Conservation (phyloP, 352 stramenopile genomes). For the Paralagenidium karlingii region DNA sequence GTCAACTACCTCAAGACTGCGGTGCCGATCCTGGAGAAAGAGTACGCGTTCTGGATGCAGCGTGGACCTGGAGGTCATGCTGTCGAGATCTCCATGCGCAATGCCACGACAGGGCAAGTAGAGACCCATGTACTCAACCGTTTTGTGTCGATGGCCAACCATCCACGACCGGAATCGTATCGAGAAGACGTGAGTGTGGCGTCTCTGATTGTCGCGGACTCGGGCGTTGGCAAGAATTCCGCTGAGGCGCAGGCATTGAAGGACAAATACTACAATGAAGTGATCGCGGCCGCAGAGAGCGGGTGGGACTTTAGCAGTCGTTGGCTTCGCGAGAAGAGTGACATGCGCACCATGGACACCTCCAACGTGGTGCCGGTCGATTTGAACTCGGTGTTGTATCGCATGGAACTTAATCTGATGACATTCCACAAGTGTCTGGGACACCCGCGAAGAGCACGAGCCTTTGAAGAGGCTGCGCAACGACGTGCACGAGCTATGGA, state of each 20-base stretch:
- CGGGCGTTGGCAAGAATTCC: neutral
- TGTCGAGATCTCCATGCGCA: conserved; percentile 4
- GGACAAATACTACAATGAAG: conserved; percentile 14
- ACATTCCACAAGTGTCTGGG: conserved; percentile 10
- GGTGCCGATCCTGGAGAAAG: conserved; percentile 14
- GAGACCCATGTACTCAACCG: conserved; percentile 17
- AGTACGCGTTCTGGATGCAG: conserved; percentile 28
- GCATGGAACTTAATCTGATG: conserved; percentile 18
- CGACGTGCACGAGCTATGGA: conserved; percentile 12
- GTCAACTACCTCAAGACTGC: conserved; percentile 9
- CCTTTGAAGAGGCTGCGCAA: conserved; percentile 5
- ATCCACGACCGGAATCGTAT: conserved; percentile 42
- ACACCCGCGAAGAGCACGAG: neutral
- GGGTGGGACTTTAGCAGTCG: conserved; percentile 43
- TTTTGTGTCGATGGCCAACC: conserved; percentile 9
- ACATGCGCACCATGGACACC: conserved; percentile 11
- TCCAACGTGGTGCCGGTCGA: conserved; percentile 22
- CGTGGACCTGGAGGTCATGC: conserved; percentile 4
- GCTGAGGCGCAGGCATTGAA: neutral
- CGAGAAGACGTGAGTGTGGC: conserved; percentile 18
- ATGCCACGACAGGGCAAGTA: neutral
- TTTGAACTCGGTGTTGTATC: conserved; percentile 28
- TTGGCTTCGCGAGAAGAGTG: conserved; percentile 17
- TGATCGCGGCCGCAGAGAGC: conserved; percentile 24
- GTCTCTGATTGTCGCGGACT: neutral